Percentiles rank a stretch among this genome's conserved stretches.
These are phyloP conservation scores for Plasmodium gonderi DNA, from an alignment of 169 alveolate species.

Conservation along the genomic window DNA sequence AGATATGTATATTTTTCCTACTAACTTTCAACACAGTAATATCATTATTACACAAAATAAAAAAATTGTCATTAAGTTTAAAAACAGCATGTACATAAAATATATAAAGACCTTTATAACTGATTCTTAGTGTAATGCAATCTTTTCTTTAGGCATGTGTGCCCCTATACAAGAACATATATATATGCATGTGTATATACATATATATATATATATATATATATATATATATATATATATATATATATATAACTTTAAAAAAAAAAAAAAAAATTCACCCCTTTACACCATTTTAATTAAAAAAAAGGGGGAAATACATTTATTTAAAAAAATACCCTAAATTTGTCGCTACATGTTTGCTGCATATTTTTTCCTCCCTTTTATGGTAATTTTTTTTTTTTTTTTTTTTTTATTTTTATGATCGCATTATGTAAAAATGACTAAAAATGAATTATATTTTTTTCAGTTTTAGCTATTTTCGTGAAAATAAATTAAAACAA, in stretches of 20 bases:
- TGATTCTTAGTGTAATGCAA: too few relatives aligned
- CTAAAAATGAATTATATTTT: neutral
- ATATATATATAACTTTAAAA: neutral
- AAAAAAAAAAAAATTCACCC: too few relatives aligned
- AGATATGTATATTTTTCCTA: neutral
- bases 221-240: neutral
- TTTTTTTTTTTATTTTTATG: neutral
- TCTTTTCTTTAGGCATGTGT: too few relatives aligned
- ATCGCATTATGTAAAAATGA: neutral
- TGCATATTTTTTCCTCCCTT: neutral
- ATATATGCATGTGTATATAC: neutral
- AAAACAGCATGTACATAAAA: neutral
- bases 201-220: neutral
- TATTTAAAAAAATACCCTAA: neutral
- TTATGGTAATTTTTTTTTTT: neutral
- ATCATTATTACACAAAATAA: neutral
- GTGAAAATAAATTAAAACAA: neutral
- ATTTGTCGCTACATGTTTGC: neutral
- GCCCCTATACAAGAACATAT: too few relatives aligned
- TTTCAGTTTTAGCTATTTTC: neutral
- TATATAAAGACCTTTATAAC: too few relatives aligned
- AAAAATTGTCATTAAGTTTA: neutral
- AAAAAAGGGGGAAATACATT: neutral
- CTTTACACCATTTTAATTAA: neutral
- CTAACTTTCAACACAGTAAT: neutral